Conservation (phyloP, 2,329 filamentous ascomycete species). For the Nemania diffusa region DNA sequence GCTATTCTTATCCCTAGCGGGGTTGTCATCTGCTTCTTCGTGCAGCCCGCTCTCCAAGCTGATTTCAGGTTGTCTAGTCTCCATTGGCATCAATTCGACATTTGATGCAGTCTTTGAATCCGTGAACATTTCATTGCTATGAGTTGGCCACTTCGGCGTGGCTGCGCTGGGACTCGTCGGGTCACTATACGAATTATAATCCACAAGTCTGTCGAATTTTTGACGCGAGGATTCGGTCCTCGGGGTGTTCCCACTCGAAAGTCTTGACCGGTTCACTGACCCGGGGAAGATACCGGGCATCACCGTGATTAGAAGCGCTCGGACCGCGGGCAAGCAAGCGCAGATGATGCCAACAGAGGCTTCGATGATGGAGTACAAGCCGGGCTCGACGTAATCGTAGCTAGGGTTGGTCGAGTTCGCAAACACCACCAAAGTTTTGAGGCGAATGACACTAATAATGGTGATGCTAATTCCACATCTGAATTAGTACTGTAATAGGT, state of each 20-base stretch:
- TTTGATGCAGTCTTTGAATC: conserved; percentile 11
- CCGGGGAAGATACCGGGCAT: conserved; percentile 44
- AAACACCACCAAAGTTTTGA: conserved; percentile 21
- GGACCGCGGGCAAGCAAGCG: conserved; percentile 50
- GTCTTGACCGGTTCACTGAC: background rate
- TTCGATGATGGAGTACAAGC: conserved; percentile 51
- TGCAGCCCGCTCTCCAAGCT: conserved; percentile 4
- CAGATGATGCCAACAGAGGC: conserved; percentile 49
- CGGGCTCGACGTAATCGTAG: conserved; percentile 47
- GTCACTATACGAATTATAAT: background rate
- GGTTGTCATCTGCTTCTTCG: background rate
- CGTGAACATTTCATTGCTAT: background rate
- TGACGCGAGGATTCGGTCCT: conserved; percentile 9
- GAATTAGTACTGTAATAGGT: conserved; percentile 5
- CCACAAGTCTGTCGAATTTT: conserved; percentile 17
- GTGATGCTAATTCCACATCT: conserved; percentile 22
- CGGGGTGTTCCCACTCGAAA: background rate
- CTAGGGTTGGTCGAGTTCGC: conserved; percentile 37
- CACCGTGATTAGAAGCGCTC: conserved; percentile 46
- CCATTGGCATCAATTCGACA: conserved; percentile 26
- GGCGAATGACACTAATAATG: conserved; percentile 20
- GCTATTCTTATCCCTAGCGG: conserved; percentile 13
- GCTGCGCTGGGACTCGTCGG: background rate
- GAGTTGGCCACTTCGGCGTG: conserved; percentile 16
- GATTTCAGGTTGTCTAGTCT: background rate